Percentiles rank a stretch among this genome's conserved stretches.
phyloP scores from a whole-genome alignment of 148 eudicot species.

The Vaccinium corymbosum region DNA sequence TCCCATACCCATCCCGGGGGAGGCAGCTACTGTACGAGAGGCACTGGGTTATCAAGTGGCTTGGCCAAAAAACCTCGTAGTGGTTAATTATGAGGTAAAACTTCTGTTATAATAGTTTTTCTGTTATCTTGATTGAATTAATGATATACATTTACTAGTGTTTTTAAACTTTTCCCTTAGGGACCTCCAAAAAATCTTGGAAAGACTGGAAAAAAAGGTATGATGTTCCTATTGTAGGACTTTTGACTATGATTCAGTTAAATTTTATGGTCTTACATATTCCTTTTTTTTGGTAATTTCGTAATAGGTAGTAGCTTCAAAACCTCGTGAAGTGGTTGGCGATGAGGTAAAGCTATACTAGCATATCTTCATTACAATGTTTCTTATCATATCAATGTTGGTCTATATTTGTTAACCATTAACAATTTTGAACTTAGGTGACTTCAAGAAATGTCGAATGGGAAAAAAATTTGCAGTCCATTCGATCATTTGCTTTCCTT shows the following conservation, averaged over 20 bases:
- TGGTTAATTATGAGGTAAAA: not conserved
- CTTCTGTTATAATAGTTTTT: not conserved
- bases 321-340: no score
- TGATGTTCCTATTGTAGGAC: not conserved
- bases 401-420: not conserved
- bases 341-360: no score
- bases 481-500: not conserved
- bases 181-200: no score
- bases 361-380: no score
- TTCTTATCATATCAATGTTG: not conserved
- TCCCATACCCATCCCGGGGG: not conserved
- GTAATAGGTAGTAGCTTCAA: no score
- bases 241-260: not conserved
- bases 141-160: no score
- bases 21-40: not conserved
- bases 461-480: not conserved
- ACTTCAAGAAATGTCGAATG: not conserved
- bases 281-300: not conserved
- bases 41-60: not conserved
- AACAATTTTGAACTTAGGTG: not conserved
- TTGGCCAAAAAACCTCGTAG: not conserved
- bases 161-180: no score
- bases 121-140: not conserved
- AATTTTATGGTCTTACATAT: not conserved
- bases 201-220: not conserved